phyloP scores from a whole-genome alignment of 208 protist genomes.

The Acanthamoeba culbertsoni region DNA sequence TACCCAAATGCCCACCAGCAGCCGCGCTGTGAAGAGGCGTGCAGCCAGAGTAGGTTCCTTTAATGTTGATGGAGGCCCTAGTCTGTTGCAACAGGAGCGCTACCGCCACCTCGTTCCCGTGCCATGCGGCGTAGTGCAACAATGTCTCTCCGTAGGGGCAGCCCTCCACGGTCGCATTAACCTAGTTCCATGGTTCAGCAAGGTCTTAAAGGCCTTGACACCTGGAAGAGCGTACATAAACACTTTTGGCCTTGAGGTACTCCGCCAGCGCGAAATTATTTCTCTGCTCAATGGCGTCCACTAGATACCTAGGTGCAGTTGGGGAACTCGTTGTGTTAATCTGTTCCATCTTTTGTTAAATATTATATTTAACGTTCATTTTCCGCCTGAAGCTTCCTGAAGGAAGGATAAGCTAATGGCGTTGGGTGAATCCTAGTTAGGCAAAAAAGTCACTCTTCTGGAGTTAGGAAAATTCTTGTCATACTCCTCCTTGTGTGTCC shows the following conservation, averaged over 20 bases:
- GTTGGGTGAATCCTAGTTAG: too few relatives aligned
- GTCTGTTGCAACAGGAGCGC: background rate
- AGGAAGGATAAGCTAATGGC: too few relatives aligned
- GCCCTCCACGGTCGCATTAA: background rate
- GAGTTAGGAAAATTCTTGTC: too few relatives aligned
- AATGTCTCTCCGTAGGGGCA: background rate
- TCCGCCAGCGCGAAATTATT: background rate
- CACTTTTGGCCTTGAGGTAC: background rate
- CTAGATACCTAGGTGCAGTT: background rate
- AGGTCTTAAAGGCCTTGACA: too few relatives aligned
- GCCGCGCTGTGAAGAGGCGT: slow-evolving; percentile 21
- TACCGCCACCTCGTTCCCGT: background rate
- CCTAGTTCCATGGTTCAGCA: too few relatives aligned
- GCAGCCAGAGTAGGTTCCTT: background rate
- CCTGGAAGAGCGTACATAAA: background rate
- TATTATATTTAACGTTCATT: background rate
- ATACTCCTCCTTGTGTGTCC: too few relatives aligned
- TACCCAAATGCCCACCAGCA: background rate
- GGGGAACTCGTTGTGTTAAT: background rate
- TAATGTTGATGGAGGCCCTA: background rate
- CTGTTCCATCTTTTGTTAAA: background rate
- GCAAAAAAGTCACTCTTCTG: too few relatives aligned
- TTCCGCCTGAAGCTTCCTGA: background rate
- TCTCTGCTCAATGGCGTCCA: background rate
- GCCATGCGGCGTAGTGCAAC: background rate